Percentiles rank a stretch among this genome's conserved stretches.
phyloP scores from a whole-genome alignment of 2,329 filamentous ascomycete species.

The Tolypocladium tropicale region DNA sequence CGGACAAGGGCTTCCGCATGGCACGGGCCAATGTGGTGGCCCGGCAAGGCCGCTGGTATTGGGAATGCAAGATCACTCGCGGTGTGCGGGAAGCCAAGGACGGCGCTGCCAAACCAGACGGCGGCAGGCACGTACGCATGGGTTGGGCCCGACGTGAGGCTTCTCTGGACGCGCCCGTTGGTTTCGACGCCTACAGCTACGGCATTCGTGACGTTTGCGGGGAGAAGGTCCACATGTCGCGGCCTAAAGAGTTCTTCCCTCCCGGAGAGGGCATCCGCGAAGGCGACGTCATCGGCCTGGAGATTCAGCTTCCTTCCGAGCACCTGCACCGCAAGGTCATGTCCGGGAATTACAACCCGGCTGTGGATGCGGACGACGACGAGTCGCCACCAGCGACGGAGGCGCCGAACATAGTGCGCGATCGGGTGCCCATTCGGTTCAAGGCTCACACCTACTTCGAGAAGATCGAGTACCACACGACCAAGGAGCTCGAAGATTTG shows the following conservation, averaged over 20 bases:
- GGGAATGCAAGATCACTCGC: slow-evolving; percentile 81
- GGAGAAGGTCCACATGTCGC: slow-evolving; percentile 86
- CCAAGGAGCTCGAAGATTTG: slow-evolving; percentile 78
- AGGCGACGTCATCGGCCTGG: slow-evolving; percentile 88
- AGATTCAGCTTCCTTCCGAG: slow-evolving; percentile 83
- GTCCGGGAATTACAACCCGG: slow-evolving; percentile 76
- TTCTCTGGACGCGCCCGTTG: slow-evolving; percentile 71
- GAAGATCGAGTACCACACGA: slow-evolving; percentile 77
- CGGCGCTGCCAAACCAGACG: slow-evolving; percentile 32
- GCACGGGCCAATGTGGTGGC: slow-evolving; percentile 83
- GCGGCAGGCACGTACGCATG: slow-evolving; percentile 62
- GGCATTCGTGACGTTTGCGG: slow-evolving; percentile 82
- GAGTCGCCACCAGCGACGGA: slow-evolving; percentile 42
- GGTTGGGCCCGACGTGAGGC: slow-evolving; percentile 80
- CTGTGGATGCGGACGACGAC: slow-evolving; percentile 59
- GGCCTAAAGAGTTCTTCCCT: slow-evolving; percentile 82
- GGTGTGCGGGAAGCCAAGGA: slow-evolving; percentile 45
- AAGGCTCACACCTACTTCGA: slow-evolving; percentile 93
- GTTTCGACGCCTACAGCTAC: slow-evolving; percentile 89
- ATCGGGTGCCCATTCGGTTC: slow-evolving; percentile 89
- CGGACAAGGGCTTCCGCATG: slow-evolving; percentile 88
- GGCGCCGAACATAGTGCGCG: slow-evolving; percentile 76
- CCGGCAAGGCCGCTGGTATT: slow-evolving; percentile 84
- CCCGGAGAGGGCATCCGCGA: slow-evolving; percentile 70
- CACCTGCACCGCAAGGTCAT: slow-evolving; percentile 81